Conservation (phyloP, 1,284 basidiomycete genomes). For the Papiliotrema nemorosa region DNA sequence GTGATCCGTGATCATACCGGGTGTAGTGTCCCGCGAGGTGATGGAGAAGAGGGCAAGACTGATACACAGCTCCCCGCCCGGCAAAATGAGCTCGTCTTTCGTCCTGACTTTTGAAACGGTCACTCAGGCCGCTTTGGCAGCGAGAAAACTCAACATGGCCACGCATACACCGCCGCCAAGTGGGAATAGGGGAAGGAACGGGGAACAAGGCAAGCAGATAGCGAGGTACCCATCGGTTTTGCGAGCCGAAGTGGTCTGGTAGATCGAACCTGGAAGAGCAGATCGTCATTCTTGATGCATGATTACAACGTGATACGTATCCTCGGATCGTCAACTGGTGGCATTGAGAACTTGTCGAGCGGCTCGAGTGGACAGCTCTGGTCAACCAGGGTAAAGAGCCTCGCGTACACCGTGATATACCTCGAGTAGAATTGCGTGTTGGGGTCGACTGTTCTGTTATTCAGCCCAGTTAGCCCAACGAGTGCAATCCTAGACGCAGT, state of each 20-base stretch:
- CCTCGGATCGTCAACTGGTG: no score
- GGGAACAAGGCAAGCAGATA: no score
- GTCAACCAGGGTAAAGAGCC: slow-evolving; percentile 30
- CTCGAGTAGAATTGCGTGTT: slow-evolving; percentile 25
- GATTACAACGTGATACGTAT: no score
- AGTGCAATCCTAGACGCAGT: not conserved
- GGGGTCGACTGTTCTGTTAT: slow-evolving; percentile 24
- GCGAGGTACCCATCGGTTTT: not conserved
- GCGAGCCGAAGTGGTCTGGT: slow-evolving; percentile 1
- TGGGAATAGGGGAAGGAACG: not conserved
- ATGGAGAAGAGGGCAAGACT: no score
- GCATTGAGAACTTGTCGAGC: no score
- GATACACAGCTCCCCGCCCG: not conserved
- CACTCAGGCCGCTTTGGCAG: slow-evolving; percentile 1
- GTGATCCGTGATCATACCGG: no score
- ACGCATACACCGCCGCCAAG: not conserved
- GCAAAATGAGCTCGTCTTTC: not conserved
- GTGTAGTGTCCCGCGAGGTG: no score
- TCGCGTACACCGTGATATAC: slow-evolving; percentile 37
- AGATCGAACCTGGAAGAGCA: no score
- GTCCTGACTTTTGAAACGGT: slow-evolving; percentile 1
- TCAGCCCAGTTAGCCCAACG: not conserved
- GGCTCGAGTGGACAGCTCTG: no score
- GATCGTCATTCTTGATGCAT: no score
- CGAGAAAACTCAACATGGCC: slow-evolving; percentile 5